Conservation (phyloP, 2,329 filamentous ascomycete genomes). For the Aspergillus hortae region DNA sequence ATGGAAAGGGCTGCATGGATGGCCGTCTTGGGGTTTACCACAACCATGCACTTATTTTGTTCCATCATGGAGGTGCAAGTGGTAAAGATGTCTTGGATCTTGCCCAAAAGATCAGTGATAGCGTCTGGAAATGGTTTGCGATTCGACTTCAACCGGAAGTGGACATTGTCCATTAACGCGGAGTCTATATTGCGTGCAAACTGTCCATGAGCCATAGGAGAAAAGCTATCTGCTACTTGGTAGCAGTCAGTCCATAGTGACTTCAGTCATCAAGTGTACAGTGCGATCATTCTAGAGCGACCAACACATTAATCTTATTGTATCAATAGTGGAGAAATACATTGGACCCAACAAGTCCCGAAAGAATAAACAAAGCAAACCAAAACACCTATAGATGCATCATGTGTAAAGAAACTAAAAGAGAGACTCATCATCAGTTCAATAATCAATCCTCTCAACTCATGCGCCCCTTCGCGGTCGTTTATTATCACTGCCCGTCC, state of each 20-base stretch:
- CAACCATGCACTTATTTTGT: background rate
- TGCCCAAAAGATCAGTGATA: background rate
- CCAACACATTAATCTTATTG: too few relatives aligned
- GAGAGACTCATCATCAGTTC: too few relatives aligned
- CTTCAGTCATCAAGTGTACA: too few relatives aligned
- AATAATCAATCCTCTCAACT: conserved; percentile 4
- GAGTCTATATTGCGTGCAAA: too few relatives aligned
- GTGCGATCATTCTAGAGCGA: too few relatives aligned
- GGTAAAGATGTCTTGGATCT: background rate
- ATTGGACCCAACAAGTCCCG: too few relatives aligned
- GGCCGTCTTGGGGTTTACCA: background rate
- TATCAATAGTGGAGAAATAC: too few relatives aligned
- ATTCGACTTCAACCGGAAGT: background rate
- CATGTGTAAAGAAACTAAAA: background rate
- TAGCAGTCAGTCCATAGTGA: too few relatives aligned
- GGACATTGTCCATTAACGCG: background rate
- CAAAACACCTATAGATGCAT: too few relatives aligned
- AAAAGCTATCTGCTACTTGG: too few relatives aligned
- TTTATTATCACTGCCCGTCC: conserved; percentile 41
- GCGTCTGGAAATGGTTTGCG: background rate
- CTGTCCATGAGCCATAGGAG: too few relatives aligned
- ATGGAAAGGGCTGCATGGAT: background rate
- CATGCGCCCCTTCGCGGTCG: conserved; percentile 38
- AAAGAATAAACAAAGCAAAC: too few relatives aligned
- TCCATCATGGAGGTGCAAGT: background rate